These are phyloP conservation scores for Neurospora discreta DNA, from an alignment of 495 filamentous ascomycete species.

Conservation along the genomic window DNA sequence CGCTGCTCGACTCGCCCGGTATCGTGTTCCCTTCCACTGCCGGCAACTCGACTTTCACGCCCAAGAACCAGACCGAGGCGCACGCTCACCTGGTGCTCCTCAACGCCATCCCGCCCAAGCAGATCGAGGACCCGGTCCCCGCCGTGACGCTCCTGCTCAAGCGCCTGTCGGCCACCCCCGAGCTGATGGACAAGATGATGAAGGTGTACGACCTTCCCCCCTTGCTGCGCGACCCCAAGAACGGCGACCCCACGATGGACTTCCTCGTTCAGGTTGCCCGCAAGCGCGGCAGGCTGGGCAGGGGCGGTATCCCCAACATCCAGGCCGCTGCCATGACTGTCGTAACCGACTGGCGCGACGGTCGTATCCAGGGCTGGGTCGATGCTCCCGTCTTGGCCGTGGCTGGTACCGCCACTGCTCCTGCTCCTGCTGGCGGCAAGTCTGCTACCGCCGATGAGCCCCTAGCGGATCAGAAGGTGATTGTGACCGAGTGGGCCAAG, in stretches of 20 bases:
- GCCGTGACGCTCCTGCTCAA: slow-evolving; percentile 73
- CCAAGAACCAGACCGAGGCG: slow-evolving; percentile 55
- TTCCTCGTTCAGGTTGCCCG: slow-evolving; percentile 91
- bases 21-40: slow-evolving; percentile 73
- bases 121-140: slow-evolving; percentile 82
- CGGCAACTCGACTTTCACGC: slow-evolving; percentile 29
- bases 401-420: slow-evolving; percentile 28
- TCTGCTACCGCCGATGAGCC: slow-evolving; percentile 21
- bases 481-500: slow-evolving; percentile 87
- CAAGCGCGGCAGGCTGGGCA: slow-evolving; percentile 80
- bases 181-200: slow-evolving; percentile 62
- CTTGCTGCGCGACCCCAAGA: slow-evolving; percentile 46
- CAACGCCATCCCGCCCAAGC: slow-evolving; percentile 85
- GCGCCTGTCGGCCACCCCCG: slow-evolving; percentile 60
- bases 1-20: slow-evolving; percentile 88
- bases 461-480: slow-evolving; percentile 63
- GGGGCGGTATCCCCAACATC: slow-evolving; percentile 83
- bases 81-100: slow-evolving; percentile 79
- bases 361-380: slow-evolving; percentile 86
- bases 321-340: slow-evolving; percentile 82
- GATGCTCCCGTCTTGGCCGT: slow-evolving; percentile 56
- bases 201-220: slow-evolving; percentile 72
- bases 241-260: slow-evolving; percentile 72
- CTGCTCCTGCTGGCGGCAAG: slow-evolving; percentile 12
- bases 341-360: slow-evolving; percentile 91